Conservation (phyloP, 805 yeast genomes). For the Cyberlindnera americana region DNA sequence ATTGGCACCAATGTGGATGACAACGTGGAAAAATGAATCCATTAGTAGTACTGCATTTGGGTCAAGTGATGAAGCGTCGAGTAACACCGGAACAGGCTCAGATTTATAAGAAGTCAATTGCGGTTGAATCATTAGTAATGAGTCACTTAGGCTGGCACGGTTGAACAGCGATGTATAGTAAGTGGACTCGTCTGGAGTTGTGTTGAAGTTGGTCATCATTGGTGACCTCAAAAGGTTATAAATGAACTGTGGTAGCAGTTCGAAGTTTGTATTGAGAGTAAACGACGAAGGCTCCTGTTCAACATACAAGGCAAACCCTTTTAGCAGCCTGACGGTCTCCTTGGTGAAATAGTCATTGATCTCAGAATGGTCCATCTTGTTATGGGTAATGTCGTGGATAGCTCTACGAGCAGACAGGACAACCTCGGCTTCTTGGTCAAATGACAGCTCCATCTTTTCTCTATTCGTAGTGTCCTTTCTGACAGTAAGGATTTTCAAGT, state of each 20-base stretch:
- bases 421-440: constrained; percentile 96
- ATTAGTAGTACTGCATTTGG: constrained; percentile 79
- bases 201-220: constrained; percentile 88
- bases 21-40: constrained; percentile 93
- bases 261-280: constrained; percentile 72
- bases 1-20: constrained; percentile 87
- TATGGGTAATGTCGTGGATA: constrained; percentile 70
- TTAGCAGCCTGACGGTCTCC: constrained; percentile 82
- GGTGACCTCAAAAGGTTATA: constrained; percentile 92
- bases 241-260: constrained; percentile 87
- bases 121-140: constrained; percentile 96
- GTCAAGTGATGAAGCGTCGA: constrained; percentile 85
- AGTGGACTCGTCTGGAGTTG: constrained; percentile 97
- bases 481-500: constrained; percentile 85
- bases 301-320: constrained; percentile 85
- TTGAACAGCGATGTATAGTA: constrained; percentile 84
- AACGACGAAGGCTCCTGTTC: constrained; percentile 79
- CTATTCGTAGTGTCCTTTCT: constrained; percentile 51
- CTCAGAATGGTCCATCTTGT: constrained; percentile 63
- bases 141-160: constrained; percentile 82
- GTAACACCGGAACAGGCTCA: constrained; percentile 79
- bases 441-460: constrained; percentile 29
- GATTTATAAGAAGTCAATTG: constrained; percentile 79
- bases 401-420: constrained; percentile 85
- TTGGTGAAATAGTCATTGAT: constrained; percentile 82